Conservation (phyloP, 495 filamentous ascomycete genomes). For the Letharia columbiana region DNA sequence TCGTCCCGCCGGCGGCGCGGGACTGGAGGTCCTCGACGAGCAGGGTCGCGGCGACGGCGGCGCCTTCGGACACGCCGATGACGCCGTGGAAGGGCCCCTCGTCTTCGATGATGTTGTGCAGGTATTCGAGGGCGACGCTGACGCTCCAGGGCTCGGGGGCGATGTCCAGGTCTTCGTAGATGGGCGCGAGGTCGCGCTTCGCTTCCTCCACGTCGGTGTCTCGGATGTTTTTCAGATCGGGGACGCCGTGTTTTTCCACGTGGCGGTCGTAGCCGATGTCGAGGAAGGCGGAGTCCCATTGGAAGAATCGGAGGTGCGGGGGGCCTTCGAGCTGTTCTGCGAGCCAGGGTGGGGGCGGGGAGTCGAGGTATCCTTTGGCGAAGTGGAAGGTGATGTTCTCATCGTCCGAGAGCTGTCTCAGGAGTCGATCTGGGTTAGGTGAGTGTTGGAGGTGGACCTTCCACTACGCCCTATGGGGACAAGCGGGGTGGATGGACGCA, state of each 20-base stretch:
- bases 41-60: constrained; percentile 25
- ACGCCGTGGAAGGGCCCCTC: constrained; percentile 34
- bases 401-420: background rate
- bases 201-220: background rate
- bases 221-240: background rate
- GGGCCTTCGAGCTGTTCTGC: background rate
- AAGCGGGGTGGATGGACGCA: background rate
- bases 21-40: background rate
- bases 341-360: background rate
- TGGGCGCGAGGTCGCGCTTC: too few relatives aligned
- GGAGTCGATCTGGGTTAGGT: background rate
- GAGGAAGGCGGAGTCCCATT: background rate
- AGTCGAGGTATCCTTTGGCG: constrained; percentile 1
- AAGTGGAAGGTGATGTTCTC: background rate
- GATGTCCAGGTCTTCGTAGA: too few relatives aligned
- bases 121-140: constrained; percentile 6
- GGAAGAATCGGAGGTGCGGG: background rate
- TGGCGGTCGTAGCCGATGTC: background rate
- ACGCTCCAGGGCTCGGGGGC: background rate
- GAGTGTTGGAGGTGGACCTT: background rate
- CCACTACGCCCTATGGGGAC: background rate
- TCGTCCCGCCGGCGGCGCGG: background rate
- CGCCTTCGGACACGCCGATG: constrained; percentile 36
- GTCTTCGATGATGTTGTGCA: constrained; percentile 19
- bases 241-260: background rate